These are phyloP conservation scores for Passiflora organensis DNA, from an alignment of 345 rosid genomes.

Conservation along the genomic window DNA sequence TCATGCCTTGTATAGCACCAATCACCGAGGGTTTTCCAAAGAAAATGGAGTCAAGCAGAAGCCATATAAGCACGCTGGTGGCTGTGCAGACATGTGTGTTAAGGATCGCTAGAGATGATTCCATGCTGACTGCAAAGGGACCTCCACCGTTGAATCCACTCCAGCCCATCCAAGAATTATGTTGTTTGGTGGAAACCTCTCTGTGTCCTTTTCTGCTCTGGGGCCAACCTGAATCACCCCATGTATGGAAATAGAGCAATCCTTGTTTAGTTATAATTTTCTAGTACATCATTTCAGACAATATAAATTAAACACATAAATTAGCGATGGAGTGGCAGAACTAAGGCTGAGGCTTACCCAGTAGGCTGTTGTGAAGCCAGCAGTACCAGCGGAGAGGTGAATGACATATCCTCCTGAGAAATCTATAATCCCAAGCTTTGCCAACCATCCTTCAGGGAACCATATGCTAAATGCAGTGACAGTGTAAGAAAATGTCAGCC, in stretches of 20 bases:
- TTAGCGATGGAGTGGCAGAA: not conserved
- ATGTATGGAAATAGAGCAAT: not conserved
- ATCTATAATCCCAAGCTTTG: conserved; percentile 45
- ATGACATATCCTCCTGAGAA: conserved; percentile 51
- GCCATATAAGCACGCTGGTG: conserved; percentile 43
- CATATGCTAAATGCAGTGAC: conserved; percentile 40
- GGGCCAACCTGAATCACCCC: conserved; percentile 39
- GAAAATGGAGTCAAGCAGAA: conserved; percentile 31
- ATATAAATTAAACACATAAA: not conserved
- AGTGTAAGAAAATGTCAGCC: conserved; percentile 40
- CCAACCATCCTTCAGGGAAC: conserved; percentile 46
- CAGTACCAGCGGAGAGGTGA: conserved; percentile 46
- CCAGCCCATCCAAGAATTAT: conserved; percentile 55
- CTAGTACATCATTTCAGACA: not conserved
- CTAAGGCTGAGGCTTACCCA: conserved; percentile 25
- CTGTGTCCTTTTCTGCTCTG: conserved; percentile 38
- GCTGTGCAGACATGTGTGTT: conserved; percentile 51
- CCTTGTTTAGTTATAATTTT: not conserved
- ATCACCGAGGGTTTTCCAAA: conserved; percentile 37
- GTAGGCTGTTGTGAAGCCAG: conserved; percentile 49
- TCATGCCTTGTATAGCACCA: conserved; percentile 44
- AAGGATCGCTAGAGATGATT: conserved; percentile 43
- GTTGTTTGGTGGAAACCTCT: conserved; percentile 40
- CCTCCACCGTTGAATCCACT: conserved; percentile 57
- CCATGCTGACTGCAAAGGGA: conserved; percentile 27